Percentiles rank a stretch among this genome's conserved stretches.
Conservation (phyloP, 2,329 filamentous ascomycete genomes). For the Triangularia verruculosa region DNA sequence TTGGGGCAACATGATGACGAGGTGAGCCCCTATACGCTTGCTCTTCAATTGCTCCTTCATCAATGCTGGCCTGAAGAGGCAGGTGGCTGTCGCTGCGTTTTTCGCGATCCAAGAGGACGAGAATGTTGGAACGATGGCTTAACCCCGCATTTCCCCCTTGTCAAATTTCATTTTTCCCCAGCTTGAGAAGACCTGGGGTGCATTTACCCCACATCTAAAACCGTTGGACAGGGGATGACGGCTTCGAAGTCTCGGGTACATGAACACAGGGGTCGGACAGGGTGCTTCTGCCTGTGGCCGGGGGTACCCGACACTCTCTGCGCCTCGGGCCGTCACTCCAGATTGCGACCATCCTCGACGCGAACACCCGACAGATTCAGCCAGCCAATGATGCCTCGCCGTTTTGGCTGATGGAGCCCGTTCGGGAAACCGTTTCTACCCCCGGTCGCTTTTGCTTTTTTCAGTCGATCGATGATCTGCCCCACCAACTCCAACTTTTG, state of each 20-base stretch:
- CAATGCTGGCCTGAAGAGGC: conserved; percentile 17
- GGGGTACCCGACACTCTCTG: conserved; percentile 16
- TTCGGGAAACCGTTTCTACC: conserved; percentile 24
- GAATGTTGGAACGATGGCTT: conserved; percentile 15
- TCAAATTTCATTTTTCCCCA: conserved; percentile 7
- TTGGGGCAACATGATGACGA: background rate
- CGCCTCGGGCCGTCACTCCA: conserved; percentile 29
- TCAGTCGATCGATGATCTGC: conserved; percentile 5
- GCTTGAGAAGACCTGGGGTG: conserved; percentile 15
- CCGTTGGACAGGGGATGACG: conserved; percentile 1
- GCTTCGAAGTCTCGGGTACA: conserved; percentile 11
- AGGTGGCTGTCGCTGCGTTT: conserved; percentile 17
- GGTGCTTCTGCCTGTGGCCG: conserved; percentile 3
- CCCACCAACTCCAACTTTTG: conserved; percentile 15
- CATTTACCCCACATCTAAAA: conserved; percentile 24
- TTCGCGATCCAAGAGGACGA: conserved; percentile 14
- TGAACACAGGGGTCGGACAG: background rate
- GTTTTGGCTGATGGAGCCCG: conserved; percentile 17
- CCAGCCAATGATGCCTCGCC: conserved; percentile 21
- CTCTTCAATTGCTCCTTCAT: conserved; percentile 2
- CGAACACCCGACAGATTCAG: conserved; percentile 22
- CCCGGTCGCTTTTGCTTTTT: background rate
- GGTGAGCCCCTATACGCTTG: background rate
- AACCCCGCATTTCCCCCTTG: conserved; percentile 20
- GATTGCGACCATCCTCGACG: conserved; percentile 25